These are phyloP conservation scores for Solanum clarkiae DNA, from an alignment of 257 asterid species.

Conservation along the genomic window DNA sequence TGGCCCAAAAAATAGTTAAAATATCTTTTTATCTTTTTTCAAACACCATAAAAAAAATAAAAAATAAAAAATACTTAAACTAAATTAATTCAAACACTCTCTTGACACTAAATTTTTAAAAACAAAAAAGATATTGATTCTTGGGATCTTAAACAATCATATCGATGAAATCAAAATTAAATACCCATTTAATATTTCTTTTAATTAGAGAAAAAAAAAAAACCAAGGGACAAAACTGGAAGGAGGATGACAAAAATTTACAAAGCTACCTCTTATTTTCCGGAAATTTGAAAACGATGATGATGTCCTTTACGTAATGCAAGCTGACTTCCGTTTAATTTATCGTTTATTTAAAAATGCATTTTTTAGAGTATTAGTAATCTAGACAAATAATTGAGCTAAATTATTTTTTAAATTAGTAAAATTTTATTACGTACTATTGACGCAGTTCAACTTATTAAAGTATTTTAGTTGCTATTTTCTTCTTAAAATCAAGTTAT, in stretches of 20 bases:
- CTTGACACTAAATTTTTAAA: not conserved
- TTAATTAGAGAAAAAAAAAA: not conserved
- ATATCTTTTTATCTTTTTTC: too few relatives aligned
- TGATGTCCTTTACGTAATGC: not conserved
- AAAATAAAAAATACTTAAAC: too few relatives aligned
- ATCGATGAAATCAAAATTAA: not conserved
- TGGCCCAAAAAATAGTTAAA: too few relatives aligned
- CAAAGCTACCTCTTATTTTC: not conserved
- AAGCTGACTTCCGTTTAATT: not conserved
- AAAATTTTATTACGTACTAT: not conserved
- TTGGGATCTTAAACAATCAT: not conserved
- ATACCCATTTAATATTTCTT: too few relatives aligned
- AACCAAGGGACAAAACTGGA: not conserved
- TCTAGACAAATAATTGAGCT: not conserved
- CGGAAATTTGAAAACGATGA: not conserved
- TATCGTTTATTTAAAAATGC: not conserved
- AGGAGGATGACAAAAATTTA: not conserved
- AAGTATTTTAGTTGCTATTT: not conserved
- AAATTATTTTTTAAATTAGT: not conserved
- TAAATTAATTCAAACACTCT: too few relatives aligned
- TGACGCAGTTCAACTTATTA: not conserved
- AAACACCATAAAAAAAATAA: too few relatives aligned
- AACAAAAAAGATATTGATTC: fast-evolving
- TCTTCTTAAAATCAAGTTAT: not conserved
- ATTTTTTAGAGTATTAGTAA: not conserved